Evolutionary conservation across 345 rosid species (phyloP).

Genomic region (Garcia nutans): DNA sequence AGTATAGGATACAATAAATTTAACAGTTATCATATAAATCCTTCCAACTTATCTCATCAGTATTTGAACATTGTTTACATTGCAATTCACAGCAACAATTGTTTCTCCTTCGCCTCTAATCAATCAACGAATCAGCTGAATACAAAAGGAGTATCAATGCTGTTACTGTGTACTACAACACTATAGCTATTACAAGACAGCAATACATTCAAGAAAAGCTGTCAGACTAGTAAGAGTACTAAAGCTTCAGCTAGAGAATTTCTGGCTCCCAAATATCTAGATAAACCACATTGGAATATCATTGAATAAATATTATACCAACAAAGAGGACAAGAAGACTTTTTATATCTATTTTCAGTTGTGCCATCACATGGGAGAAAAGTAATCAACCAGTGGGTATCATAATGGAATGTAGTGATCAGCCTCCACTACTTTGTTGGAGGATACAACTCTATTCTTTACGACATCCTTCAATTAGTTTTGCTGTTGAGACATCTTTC

Average conservation of each 20-base stretch:
- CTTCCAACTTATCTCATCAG: background rate
- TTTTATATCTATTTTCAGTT: background rate
- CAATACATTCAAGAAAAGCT: conserved; percentile 2
- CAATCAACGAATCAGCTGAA: background rate
- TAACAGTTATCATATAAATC: background rate
- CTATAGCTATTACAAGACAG: conserved; percentile 23
- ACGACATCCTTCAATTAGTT: conserved; percentile 17
- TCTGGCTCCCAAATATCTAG: conserved; percentile 26
- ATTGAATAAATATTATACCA: conserved; percentile 12
- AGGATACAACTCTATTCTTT: background rate
- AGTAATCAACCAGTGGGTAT: conserved; percentile 16
- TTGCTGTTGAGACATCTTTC: conserved; percentile 17
- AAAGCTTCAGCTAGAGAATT: conserved; percentile 8
- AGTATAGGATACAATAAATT: too few relatives aligned
- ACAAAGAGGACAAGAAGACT: background rate
- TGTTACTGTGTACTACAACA: background rate
- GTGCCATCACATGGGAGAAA: conserved; percentile 13
- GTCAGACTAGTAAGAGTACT: background rate
- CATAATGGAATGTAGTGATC: conserved; percentile 1
- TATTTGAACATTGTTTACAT: background rate
- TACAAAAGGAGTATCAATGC: background rate
- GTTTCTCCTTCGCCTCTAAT: background rate
- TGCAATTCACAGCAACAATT: background rate
- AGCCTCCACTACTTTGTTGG: conserved; percentile 8
- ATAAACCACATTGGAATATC: conserved; percentile 34